Conservation (phyloP, 768 basidiomycete genomes). For the Amanita phalloides region DNA sequence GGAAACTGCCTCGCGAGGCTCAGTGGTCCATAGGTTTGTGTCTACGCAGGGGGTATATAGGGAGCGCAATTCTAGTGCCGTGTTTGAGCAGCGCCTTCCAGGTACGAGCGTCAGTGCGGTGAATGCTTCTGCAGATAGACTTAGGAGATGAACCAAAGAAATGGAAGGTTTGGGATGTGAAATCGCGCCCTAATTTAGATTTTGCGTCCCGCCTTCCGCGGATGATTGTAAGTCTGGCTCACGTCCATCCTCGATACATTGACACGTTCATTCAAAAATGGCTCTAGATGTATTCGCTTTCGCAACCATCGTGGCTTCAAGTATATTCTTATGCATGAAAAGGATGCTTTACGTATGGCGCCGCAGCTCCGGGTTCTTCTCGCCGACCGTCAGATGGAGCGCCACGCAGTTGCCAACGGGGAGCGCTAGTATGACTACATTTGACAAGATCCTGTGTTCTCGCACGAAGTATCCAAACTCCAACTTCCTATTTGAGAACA, state of each 20-base stretch:
- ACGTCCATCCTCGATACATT: slow-evolving; percentile 16
- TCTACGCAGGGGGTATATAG: background rate
- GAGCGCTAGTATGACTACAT: slow-evolving; percentile 10
- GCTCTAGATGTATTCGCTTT: slow-evolving; percentile 17
- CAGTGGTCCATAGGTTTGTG: background rate
- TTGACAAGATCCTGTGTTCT: slow-evolving; percentile 18
- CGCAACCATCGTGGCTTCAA: slow-evolving; percentile 15
- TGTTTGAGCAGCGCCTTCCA: slow-evolving; percentile 2
- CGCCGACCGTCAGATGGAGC: slow-evolving; percentile 16
- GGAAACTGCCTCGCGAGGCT: background rate
- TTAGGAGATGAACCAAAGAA: slow-evolving; percentile 23
- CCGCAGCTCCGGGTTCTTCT: slow-evolving; percentile 31
- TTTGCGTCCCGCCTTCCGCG: slow-evolving; percentile 32
- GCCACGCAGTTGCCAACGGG: slow-evolving; percentile 17
- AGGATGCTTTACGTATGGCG: slow-evolving; percentile 28
- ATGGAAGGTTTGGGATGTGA: slow-evolving; percentile 30
- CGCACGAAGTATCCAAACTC: slow-evolving; percentile 9
- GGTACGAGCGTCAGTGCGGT: background rate
- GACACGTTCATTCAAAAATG: slow-evolving; percentile 24
- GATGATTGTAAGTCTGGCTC: slow-evolving; percentile 26
- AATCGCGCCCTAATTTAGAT: slow-evolving; percentile 25
- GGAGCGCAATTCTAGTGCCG: background rate
- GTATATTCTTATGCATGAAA: slow-evolving; percentile 9
- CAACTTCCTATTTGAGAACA: slow-evolving; percentile 11
- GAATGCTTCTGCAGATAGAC: slow-evolving; percentile 19